Evolutionary conservation across 352 stramenopile genomes (phyloP).

Genomic region (Phytophthora hibernalis): DNA sequence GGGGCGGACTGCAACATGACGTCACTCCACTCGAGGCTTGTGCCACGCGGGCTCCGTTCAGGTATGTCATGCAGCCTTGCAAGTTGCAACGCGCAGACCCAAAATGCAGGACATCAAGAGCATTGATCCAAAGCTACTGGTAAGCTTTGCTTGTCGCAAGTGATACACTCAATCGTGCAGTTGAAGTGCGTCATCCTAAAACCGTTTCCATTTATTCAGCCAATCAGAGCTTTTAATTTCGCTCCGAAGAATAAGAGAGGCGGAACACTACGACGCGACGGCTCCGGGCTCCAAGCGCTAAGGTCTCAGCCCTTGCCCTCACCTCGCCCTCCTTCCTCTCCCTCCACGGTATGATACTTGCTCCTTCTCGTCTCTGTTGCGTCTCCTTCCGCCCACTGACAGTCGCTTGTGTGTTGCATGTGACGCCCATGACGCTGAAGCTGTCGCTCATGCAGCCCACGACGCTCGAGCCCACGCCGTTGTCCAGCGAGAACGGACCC

Average conservation of each 20-base stretch:
- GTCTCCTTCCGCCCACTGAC: not conserved
- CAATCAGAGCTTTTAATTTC: not conserved
- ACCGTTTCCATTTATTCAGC: not conserved
- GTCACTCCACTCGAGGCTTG: not conserved
- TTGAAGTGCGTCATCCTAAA: not conserved
- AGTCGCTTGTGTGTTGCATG: conserved; percentile 18
- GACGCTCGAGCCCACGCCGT: conserved; percentile 58
- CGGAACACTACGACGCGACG: conserved; percentile 22
- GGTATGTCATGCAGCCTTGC: not conserved
- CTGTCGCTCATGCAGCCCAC: conserved; percentile 43
- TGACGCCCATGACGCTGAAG: conserved; percentile 36
- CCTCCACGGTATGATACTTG: conserved; percentile 18
- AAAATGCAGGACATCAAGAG: too few relatives aligned
- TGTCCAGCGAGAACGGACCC: conserved; percentile 60
- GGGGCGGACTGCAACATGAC: conserved; percentile 10
- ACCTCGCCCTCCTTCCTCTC: conserved; percentile 17
- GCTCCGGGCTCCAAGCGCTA: conserved; percentile 19
- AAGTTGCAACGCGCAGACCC: too few relatives aligned
- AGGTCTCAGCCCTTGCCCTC: conserved; percentile 12
- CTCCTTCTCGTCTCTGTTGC: not conserved
- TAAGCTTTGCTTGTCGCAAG: too few relatives aligned
- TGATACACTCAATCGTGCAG: too few relatives aligned
- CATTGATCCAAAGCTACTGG: too few relatives aligned
- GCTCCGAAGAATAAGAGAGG: conserved; percentile 8
- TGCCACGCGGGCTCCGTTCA: conserved; percentile 2